Base-by-base conservation (phyloP, 768 basidiomycete species). In the Clavaria fumosa region DNA sequence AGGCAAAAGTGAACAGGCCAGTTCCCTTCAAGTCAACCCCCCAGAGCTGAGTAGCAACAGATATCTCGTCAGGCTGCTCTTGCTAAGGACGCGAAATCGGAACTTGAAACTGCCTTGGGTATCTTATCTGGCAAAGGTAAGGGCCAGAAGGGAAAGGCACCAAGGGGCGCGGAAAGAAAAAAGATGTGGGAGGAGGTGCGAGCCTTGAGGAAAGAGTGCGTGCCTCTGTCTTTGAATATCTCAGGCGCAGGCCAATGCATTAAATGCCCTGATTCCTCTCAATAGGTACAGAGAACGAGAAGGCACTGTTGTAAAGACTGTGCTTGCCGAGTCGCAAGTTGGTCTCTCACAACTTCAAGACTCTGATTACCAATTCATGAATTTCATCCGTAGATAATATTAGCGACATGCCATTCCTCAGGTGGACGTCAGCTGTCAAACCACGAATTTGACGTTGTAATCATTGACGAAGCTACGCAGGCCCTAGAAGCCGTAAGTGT, bases 401-500 rank as follows among this genome's bases (percentile, higher is more conserved):
- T 97, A 7, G 78, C 90, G 2, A 99, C 95, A 2, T 97, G 93
- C 46, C 91, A 97, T 61, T 83, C 88, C 9, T 73, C 93, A 4
- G 95, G 93, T 1, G 78, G 83, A 3, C 61, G 80, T 15, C 86
- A 91, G 45, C 58, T 97, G 5, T 67, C 70, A 30, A 72, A 78
- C 42, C 67, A 77, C 39, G 58, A 67, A 1, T 99, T 99, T 50
- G 95, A 99, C 51, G 81, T 93, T 0, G 74, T 90, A 7, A 80
- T 99, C 32, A 91, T 99, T 38, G 95, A 99, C 47, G 95, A 99
- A 59, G 95, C 95, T 0, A 96, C 95, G 0, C 95, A 97, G 54
- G 93, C 91, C 3, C 51, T 95, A 10, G 93, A 99, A 59, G 88
- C 90, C 17, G 90, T 90, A 51, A 42, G 72, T 17, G 4, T 21